These are phyloP conservation scores for Daldinia sp. DNA, from an alignment of 2,329 filamentous ascomycete genomes.

Conservation along the genomic window DNA sequence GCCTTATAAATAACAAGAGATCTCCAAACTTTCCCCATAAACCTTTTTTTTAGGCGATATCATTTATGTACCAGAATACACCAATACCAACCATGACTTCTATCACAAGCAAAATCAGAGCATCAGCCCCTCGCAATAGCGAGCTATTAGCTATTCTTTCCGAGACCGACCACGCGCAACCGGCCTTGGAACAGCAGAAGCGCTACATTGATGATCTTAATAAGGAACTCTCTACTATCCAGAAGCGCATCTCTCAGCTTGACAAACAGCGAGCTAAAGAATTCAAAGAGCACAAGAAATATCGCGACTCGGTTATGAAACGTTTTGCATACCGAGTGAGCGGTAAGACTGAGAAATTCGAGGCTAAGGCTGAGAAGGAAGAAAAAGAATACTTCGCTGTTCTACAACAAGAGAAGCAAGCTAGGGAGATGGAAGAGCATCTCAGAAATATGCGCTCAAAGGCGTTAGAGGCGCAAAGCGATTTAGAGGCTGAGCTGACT, in stretches of 20 bases:
- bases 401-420: constrained; percentile 61
- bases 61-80: not conserved
- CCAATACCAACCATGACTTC: constrained; percentile 38
- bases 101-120: constrained; percentile 55
- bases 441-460: constrained; percentile 56
- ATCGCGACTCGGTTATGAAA: constrained; percentile 64
- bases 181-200: constrained; percentile 60
- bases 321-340: constrained; percentile 65
- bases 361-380: constrained; percentile 63
- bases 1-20: constrained; percentile 4
- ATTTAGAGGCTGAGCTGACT: constrained; percentile 54
- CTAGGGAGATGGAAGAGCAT: constrained; percentile 57
- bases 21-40: not conserved
- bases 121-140: constrained; percentile 56
- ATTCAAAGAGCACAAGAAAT: constrained; percentile 64
- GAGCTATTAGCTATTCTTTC: constrained; percentile 61
- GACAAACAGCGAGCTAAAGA: constrained; percentile 59
- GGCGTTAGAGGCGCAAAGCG: constrained; percentile 53
- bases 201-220: constrained; percentile 61
- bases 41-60: not conserved
- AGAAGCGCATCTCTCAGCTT: constrained; percentile 56
- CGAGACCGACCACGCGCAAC: constrained; percentile 62
- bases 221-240: constrained; percentile 53
- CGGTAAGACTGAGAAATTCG: constrained; percentile 63
- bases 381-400: constrained; percentile 67